Conservation (phyloP, 441 rosid species). For the Euphorbia celastroides region DNA sequence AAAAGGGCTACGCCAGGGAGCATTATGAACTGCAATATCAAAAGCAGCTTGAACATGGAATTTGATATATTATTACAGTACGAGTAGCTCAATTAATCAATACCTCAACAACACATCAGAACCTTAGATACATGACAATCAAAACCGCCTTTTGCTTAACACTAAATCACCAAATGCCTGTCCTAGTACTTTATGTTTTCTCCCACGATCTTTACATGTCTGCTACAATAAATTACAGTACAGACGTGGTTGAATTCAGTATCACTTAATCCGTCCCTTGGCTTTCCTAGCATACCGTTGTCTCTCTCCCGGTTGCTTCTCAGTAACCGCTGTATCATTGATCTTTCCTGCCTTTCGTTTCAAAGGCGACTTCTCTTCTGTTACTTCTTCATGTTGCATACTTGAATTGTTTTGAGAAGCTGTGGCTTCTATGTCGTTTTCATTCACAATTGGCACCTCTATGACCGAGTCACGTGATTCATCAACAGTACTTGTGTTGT, state of each 20-base stretch:
- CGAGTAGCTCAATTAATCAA: constrained; percentile 16
- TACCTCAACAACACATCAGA: not conserved
- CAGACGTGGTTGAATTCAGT: not conserved
- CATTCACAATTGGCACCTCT: constrained; percentile 31
- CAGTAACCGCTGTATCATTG: constrained; percentile 23
- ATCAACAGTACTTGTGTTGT: constrained; percentile 10
- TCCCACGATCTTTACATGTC: constrained; percentile 23
- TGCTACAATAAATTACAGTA: constrained; percentile 1
- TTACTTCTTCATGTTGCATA: constrained; percentile 38
- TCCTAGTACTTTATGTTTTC: not conserved
- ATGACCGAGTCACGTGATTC: constrained; percentile 34
- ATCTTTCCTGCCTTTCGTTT: constrained; percentile 30
- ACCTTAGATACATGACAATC: constrained; percentile 16
- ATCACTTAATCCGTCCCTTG: constrained; percentile 42
- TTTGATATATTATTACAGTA: not conserved
- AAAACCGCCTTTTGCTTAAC: not conserved
- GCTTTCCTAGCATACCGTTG: constrained; percentile 36
- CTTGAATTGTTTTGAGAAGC: constrained; percentile 54
- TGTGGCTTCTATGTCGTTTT: constrained; percentile 17
- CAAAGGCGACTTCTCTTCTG: constrained; percentile 29
- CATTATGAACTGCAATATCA: too few relatives aligned
- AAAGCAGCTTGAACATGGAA: not conserved
- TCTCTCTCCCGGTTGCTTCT: constrained; percentile 40
- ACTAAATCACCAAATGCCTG: constrained; percentile 7
- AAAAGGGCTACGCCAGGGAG: too few relatives aligned